Base-by-base conservation (phyloP, 345 rosid species). In the Corchorus olitorius region DNA sequence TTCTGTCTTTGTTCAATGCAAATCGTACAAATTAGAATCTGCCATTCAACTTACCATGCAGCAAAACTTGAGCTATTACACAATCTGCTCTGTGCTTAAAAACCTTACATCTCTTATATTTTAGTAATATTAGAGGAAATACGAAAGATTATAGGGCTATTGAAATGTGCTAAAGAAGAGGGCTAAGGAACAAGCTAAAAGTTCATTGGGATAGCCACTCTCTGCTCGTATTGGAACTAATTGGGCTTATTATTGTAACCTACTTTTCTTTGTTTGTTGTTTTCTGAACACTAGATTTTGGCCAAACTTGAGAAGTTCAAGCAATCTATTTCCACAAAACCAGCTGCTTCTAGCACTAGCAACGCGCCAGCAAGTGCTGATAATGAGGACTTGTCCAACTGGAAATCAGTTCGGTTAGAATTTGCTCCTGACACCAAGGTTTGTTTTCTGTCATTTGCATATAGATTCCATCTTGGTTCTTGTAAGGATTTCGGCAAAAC, bases 361-460 rank as follows among this genome's bases (percentile, higher is more conserved):
- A 66, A 69, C 68, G 87, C 87, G 82, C 79, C 84, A 68, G 92
- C 62, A 76, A 89, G 54, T 52, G 85, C 49, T 62, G 75, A 78
- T 52, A 87, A 78, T 13, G 88, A 84, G 79, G 98, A 96, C 83
- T 76, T 91, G 37, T 89, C 97, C 35, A 92, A 93, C 83, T 96
- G 99, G 98, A 87, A 75, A 79, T 69, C 85, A 45, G 89, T 75
- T 56, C 72, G 76, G 77, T 85, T 96, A 80, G 82, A 81, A 79
- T 95, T 96, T 81, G 86, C 85, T 41, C 89, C 90, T 53, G 97
- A 90, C 78, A 88, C 88, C 85, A 92, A 92, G 93, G 98, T 93
- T 81, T 73, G 80, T 52, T 65, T 64, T 73, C 41, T 27, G 16
- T 67, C 10, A 37, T 72, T 61, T 33, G 22, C 71, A 3, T 12